A percentile compares a stretch with the other conserved stretches of the same genome.
These are phyloP conservation scores for Colletotrichum somersetense DNA, from an alignment of 2,329 filamentous ascomycete genomes.

Conservation along the genomic window DNA sequence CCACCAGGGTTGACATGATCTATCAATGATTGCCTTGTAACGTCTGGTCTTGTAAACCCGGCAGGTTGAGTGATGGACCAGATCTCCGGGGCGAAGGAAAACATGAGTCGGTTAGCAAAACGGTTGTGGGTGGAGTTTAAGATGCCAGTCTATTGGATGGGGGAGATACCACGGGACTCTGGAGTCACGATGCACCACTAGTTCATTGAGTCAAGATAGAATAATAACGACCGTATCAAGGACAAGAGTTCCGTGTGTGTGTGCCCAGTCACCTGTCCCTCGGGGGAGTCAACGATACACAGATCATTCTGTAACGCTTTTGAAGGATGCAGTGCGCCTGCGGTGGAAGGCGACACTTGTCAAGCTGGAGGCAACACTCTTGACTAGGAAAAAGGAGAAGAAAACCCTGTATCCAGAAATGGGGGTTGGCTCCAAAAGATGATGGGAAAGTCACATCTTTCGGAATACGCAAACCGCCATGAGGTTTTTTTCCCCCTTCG, in stretches of 20 bases:
- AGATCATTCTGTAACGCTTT: not conserved
- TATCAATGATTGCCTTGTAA: not conserved
- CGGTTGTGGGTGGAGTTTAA: not conserved
- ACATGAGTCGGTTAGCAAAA: not conserved
- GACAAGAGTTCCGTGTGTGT: not conserved
- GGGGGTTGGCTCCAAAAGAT: not conserved
- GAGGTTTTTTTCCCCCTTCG: too few relatives aligned
- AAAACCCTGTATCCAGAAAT: not conserved
- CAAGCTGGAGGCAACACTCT: not conserved
- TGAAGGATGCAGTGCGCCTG: not conserved
- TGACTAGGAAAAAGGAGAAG: not conserved
- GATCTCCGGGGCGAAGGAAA: not conserved
- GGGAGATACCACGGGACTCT: conserved; percentile 17
- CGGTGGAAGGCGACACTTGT: too few relatives aligned
- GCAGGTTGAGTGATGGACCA: not conserved
- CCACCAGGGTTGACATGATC: not conserved
- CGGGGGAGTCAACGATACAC: not conserved
- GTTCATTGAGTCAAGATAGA: conserved; percentile 20
- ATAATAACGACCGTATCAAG: not conserved
- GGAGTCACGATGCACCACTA: not conserved
- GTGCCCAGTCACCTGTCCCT: not conserved
- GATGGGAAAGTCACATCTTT: not conserved
- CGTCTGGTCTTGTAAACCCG: too few relatives aligned
- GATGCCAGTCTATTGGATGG: not conserved
- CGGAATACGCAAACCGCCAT: too few relatives aligned